Evolutionary conservation across 495 filamentous ascomycete genomes (phyloP).

Genomic region (Lepidopterella palustris): DNA sequence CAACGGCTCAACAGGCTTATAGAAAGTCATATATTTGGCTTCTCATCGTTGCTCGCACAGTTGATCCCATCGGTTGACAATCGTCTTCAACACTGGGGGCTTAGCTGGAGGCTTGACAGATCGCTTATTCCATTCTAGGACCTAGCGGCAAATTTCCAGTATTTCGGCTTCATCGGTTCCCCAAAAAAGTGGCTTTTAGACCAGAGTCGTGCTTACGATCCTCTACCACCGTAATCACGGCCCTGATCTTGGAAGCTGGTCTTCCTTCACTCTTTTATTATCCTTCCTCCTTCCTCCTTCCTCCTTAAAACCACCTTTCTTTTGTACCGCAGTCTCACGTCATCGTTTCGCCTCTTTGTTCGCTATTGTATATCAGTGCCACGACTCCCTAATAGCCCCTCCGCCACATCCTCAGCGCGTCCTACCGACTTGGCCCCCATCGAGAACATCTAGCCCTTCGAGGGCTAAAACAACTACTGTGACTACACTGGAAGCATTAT

Average conservation of each 20-base stretch:
- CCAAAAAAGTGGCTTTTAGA: not conserved
- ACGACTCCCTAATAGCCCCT: not conserved
- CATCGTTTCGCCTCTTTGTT: not conserved
- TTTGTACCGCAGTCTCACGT: not conserved
- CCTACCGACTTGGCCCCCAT: not conserved
- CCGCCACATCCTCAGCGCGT: not conserved
- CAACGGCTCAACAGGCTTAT: not conserved
- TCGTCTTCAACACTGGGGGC: not conserved
- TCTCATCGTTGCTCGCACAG: not conserved
- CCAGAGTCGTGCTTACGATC: not conserved
- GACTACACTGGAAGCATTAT: not conserved
- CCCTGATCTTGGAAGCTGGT: not conserved
- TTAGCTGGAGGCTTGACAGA: not conserved
- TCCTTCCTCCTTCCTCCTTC: no score
- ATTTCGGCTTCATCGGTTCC: not conserved
- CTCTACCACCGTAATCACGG: not conserved
- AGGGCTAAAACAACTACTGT: not conserved
- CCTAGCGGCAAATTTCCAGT: not conserved
- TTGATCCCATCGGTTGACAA: not conserved
- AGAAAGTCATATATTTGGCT: not conserved
- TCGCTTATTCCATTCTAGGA: not conserved
- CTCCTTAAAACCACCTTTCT: not conserved
- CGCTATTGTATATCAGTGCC: not conserved
- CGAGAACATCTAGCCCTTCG: not conserved
- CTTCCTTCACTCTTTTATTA: not conserved